Percentiles rank a stretch among this genome's conserved stretches.
These are phyloP conservation scores for Drechslerella dactyloides DNA, from an alignment of 2,329 filamentous ascomycete species.

Conservation along the genomic window DNA sequence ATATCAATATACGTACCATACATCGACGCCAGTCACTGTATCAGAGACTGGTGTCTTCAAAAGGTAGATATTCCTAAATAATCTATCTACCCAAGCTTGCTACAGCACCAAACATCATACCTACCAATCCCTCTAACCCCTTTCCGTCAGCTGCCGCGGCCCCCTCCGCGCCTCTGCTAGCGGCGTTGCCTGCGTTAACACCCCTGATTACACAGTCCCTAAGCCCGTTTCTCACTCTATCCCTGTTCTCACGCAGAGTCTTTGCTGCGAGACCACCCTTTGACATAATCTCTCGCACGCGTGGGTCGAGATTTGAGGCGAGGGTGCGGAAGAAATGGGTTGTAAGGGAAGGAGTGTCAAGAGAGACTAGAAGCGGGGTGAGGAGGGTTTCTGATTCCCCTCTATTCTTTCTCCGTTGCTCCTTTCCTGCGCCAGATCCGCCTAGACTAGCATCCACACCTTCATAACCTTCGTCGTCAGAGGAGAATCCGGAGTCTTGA, in stretches of 20 bases:
- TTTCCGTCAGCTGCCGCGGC: slow-evolving; percentile 25
- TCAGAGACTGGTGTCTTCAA: no score
- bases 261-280: slow-evolving; percentile 83
- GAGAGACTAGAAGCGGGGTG: slow-evolving; percentile 72
- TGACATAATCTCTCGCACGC: slow-evolving; percentile 82
- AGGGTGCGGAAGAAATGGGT: slow-evolving; percentile 94
- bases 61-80: no score
- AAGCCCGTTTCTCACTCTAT: slow-evolving; percentile 76
- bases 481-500: not conserved
- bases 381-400: slow-evolving; percentile 65
- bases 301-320: slow-evolving; percentile 74
- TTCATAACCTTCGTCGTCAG: slow-evolving; percentile 14
- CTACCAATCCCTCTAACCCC: slow-evolving; percentile 42
- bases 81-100: slow-evolving; percentile 43
- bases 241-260: slow-evolving; percentile 77
- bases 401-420: slow-evolving; percentile 18
- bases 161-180: slow-evolving; percentile 10
- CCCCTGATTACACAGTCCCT: slow-evolving; percentile 82
- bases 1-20: no score
- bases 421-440: slow-evolving; percentile 16
- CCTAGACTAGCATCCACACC: slow-evolving; percentile 30
- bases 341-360: slow-evolving; percentile 85
- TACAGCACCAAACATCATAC: slow-evolving; percentile 50
- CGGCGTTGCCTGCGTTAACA: slow-evolving; percentile 46
- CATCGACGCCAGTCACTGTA: no score